A percentile compares a stretch with the other conserved stretches of the same genome.
Conservation (phyloP, 768 basidiomycete genomes). For the Gloeophyllum trabeum region DNA sequence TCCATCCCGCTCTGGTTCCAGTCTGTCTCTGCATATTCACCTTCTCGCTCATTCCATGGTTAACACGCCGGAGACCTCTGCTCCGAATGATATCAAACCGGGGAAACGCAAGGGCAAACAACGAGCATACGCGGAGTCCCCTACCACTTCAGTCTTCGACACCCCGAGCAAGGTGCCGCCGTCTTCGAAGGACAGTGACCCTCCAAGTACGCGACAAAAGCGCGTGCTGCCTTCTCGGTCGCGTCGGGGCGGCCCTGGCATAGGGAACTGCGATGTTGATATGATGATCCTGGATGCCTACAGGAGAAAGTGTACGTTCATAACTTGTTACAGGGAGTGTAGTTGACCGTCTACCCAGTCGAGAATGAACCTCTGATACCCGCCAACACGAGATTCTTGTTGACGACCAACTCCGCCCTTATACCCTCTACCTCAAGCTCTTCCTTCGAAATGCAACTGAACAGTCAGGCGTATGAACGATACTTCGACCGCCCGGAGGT, state of each 20-base stretch:
- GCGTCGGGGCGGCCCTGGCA: conserved; percentile 70
- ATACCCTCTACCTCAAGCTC: conserved; percentile 27
- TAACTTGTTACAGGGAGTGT: conserved; percentile 3
- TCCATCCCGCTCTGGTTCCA: no score
- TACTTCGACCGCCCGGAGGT: conserved; percentile 77
- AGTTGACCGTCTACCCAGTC: conserved; percentile 25
- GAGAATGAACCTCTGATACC: conserved; percentile 69
- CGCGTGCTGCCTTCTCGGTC: conserved; percentile 76
- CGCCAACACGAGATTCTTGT: conserved; percentile 46
- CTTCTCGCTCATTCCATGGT: no score
- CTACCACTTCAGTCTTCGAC: no score
- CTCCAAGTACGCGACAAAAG: conserved; percentile 50
- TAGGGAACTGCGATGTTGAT: conserved; percentile 73
- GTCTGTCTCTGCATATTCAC: no score
- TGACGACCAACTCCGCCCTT: conserved; percentile 61
- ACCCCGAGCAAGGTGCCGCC: no score
- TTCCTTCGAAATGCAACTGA: conserved; percentile 30
- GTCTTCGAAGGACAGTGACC: no score
- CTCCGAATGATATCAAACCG: no score
- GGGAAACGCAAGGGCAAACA: no score
- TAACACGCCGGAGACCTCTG: no score
- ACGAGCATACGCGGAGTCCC: no score
- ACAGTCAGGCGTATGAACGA: conserved; percentile 50
- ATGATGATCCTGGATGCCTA: conserved; percentile 75
- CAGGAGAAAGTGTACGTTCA: conserved; percentile 58